Conservation (phyloP, 2,329 filamentous ascomycete species). For the Ascocoryne sarcoides region DNA sequence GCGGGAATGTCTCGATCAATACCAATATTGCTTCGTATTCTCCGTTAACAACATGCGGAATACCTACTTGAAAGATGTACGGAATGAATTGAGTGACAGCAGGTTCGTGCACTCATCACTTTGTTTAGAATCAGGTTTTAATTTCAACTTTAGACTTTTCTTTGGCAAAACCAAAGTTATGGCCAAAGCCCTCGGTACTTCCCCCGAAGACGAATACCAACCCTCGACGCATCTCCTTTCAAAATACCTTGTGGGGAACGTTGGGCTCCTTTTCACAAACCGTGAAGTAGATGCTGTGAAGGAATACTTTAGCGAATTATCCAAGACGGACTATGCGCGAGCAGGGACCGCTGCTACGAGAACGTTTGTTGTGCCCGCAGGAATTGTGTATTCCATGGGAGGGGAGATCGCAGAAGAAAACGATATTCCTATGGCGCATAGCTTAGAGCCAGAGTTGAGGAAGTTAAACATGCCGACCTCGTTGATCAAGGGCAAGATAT, state of each 20-base stretch:
- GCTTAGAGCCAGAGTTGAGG: slow-evolving; percentile 81
- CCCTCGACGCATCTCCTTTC: slow-evolving; percentile 65
- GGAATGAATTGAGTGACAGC: slow-evolving; percentile 75
- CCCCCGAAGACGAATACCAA: slow-evolving; percentile 69
- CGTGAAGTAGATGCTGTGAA: slow-evolving; percentile 58
- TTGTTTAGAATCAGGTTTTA: no score
- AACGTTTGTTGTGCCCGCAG: slow-evolving; percentile 71
- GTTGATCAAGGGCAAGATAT: slow-evolving; percentile 80
- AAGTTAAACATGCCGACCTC: slow-evolving; percentile 84
- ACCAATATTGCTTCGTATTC: slow-evolving; percentile 90
- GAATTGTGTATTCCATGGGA: slow-evolving; percentile 70
- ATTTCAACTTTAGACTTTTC: slow-evolving; percentile 79
- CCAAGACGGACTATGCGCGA: slow-evolving; percentile 81
- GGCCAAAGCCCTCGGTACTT: slow-evolving; percentile 82
- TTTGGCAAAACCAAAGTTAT: slow-evolving; percentile 99
- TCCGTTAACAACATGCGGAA: slow-evolving; percentile 97
- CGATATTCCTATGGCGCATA: slow-evolving; percentile 81
- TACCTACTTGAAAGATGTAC: slow-evolving; percentile 85
- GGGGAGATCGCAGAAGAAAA: slow-evolving; percentile 73
- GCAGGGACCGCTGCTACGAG: slow-evolving; percentile 70
- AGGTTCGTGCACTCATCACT: slow-evolving; percentile 54
- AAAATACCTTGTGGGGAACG: slow-evolving; percentile 65
- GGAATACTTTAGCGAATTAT: slow-evolving; percentile 63
- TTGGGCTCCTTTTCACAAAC: slow-evolving; percentile 86
- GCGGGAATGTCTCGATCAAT: slow-evolving; percentile 73